Evolutionary conservation across 1,284 basidiomycete species (phyloP), one percentile per base, ranked within the genome.

Genomic region (Leccinum fallax): DNA sequence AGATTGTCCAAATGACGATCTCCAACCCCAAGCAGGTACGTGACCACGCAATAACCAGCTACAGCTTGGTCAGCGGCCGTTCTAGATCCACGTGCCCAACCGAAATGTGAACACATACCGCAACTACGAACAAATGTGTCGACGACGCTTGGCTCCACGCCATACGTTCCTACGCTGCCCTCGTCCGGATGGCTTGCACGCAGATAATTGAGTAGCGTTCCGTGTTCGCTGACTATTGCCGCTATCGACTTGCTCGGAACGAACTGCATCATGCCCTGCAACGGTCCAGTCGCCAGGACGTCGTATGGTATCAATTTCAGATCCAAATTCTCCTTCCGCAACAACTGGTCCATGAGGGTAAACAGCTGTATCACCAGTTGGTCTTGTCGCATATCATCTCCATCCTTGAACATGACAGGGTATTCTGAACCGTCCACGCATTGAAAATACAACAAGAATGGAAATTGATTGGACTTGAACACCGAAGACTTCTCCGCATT

Each of bases 21-120:
- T 3, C 97, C 97, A 0, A 99, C 97, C 5, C 97, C 97, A 16
- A 99, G 85, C 1, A 99, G 79, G 72, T 98, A 99, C 0, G 97
- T 99, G 30, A 99, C 89, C 11, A 99, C 97, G 67, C 96, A 99
- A 75, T 99, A 99, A 0, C 97, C 97, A 60, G 97, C 96, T 98
- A 71, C 2, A 60, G 53, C 63, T 57, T 60, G 65, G 59, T 61
- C 63, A 65, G 28, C 28, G 24, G 49, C 58, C 54, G 53, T 58
- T 28, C 53, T 38, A 54, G 43, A 16, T 48, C 30, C 63, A 38
- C n/a, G 21, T 1, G 11, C 10, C 10, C 1, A 2, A 21, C 51
- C 28, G 57, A 57, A 34, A 15, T 34, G 48, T 28, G 5, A 24
- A 24, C 4, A 82, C 94, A 68, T 71, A 97, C 96, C 97, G 73